Conservation (phyloP, 2,329 filamentous ascomycete genomes). For the Trichoderma sp. region DNA sequence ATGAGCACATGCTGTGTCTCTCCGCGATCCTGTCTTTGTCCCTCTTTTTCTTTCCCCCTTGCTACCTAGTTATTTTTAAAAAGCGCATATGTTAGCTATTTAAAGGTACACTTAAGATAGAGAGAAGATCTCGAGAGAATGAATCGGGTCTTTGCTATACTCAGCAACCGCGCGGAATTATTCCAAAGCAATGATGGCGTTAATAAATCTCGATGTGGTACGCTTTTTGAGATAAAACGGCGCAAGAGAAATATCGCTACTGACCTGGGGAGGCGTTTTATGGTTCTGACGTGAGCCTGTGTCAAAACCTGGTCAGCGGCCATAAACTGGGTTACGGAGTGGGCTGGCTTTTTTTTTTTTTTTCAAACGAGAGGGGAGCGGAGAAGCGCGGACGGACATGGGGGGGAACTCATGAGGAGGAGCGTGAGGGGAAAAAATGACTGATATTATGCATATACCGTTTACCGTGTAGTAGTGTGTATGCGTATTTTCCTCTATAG, state of each 20-base stretch:
- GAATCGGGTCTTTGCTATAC: neutral
- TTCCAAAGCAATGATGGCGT: neutral
- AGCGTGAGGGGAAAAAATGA: neutral
- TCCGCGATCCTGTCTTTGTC: neutral
- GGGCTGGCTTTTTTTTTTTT: neutral
- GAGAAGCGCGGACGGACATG: neutral
- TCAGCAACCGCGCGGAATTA: neutral
- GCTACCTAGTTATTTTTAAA: neutral
- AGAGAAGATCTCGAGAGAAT: neutral
- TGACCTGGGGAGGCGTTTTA: conserved; percentile 3
- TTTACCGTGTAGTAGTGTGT: neutral
- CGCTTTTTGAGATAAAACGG: neutral
- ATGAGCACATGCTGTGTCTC: neutral
- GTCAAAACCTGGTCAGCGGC: conserved; percentile 13
- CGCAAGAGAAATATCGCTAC: neutral
- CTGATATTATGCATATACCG: neutral
- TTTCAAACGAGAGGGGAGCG: neutral
- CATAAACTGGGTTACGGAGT: neutral
- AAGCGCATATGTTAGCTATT: neutral
- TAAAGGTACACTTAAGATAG: neutral
- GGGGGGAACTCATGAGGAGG: neutral
- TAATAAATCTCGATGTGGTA: neutral
- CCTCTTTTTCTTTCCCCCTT: neutral
- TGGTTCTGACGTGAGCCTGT: conserved; percentile 20
- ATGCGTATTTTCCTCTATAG: neutral